Conservation (phyloP, 1,284 basidiomycete species). For the Veloporphyrellus conicus region DNA sequence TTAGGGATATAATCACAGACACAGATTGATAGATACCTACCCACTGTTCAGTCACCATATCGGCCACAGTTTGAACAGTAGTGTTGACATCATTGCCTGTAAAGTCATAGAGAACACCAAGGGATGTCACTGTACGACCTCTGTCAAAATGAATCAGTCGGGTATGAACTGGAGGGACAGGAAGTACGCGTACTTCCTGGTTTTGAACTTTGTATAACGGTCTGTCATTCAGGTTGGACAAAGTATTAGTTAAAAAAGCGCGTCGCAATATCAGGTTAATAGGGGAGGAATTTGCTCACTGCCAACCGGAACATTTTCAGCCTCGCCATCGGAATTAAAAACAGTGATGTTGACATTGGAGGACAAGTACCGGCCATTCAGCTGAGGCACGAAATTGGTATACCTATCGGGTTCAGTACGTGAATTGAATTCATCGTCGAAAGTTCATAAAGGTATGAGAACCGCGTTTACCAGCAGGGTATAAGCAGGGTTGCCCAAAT, state of each 20-base stretch:
- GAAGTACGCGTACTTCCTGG: constrained; percentile 51
- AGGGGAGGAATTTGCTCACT: constrained; percentile 35
- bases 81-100: constrained; percentile 61
- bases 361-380: constrained; percentile 74
- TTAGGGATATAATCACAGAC: not conserved
- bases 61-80: constrained; percentile 66
- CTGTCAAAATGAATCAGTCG: constrained; percentile 32
- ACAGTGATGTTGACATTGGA: constrained; percentile 84
- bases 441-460: not conserved
- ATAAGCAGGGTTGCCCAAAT: not conserved
- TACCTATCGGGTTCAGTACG: constrained; percentile 39
- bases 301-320: constrained; percentile 59
- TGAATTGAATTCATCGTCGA: not conserved
- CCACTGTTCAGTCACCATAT: constrained; percentile 76
- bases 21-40: constrained; percentile 33
- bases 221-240: constrained; percentile 32
- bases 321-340: constrained; percentile 46
- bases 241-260: not conserved
- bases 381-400: constrained; percentile 68
- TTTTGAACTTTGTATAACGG: constrained; percentile 72
- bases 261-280: not conserved
- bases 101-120: constrained; percentile 80
- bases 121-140: constrained; percentile 69
- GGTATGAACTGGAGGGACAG: not conserved
- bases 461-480: not conserved